These are phyloP conservation scores for Dothiorella sarmentorum DNA, from an alignment of 2,329 filamentous ascomycete genomes.

Conservation along the genomic window DNA sequence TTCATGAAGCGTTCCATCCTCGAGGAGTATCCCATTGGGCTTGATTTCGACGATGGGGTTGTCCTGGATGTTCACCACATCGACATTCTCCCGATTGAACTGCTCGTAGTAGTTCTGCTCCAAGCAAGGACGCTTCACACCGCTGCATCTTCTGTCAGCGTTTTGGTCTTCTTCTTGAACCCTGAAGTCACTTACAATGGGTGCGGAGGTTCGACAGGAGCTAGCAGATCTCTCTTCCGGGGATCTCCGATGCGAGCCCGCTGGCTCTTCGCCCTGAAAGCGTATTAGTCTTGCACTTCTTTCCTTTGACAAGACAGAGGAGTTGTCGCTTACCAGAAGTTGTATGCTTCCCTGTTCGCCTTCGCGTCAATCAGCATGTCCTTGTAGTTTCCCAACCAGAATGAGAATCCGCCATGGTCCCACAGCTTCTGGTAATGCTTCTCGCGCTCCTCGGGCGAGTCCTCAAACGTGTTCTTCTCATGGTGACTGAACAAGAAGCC, in stretches of 20 bases:
- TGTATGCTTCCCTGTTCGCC: conserved; percentile 44
- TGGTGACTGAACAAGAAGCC: conserved; percentile 58
- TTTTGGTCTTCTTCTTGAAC: no score
- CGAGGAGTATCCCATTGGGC: conserved; percentile 29
- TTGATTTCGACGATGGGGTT: conserved; percentile 37
- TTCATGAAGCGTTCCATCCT: conserved; percentile 31
- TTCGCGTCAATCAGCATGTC: conserved; percentile 40
- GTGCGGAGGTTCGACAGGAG: conserved; percentile 43
- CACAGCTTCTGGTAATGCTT: conserved; percentile 43
- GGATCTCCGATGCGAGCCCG: conserved; percentile 42
- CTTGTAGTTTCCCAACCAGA: conserved; percentile 43
- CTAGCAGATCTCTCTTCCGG: conserved; percentile 45
- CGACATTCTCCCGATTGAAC: conserved; percentile 42
- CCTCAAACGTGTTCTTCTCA: conserved; percentile 53
- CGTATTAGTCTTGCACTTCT: no score
- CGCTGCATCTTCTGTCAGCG: conserved; percentile 19
- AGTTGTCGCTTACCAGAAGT: conserved; percentile 36
- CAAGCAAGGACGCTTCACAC: conserved; percentile 45
- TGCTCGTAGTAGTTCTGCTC: conserved; percentile 49
- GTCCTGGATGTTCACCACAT: conserved; percentile 43
- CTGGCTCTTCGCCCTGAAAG: conserved; percentile 38
- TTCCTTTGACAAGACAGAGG: conserved; percentile 32
- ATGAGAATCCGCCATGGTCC: conserved; percentile 39
- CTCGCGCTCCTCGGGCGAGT: conserved; percentile 42
- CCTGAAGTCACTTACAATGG: conserved; percentile 28